These are phyloP conservation scores for Astragalus membranaceus DNA, from an alignment of 306 rosid species.

Conservation along the genomic window DNA sequence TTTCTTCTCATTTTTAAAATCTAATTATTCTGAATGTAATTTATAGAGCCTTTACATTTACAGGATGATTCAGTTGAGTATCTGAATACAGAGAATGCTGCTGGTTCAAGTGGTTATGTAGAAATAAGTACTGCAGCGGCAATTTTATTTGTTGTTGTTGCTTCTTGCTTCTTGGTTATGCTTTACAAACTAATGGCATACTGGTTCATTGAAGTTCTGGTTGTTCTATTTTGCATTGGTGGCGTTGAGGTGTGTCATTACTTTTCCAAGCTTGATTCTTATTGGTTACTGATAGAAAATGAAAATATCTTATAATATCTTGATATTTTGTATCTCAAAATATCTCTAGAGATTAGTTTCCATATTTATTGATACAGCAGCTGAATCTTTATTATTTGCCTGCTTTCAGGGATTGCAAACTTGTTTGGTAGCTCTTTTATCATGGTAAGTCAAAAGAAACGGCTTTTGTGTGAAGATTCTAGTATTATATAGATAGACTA, in stretches of 20 bases:
- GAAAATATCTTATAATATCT: not conserved
- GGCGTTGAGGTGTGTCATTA: slow-evolving; percentile 73
- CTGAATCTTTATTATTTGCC: slow-evolving; percentile 24
- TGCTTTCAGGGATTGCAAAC: slow-evolving; percentile 93
- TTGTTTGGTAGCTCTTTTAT: slow-evolving; percentile 86
- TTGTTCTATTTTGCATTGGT: slow-evolving; percentile 85
- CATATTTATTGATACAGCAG: not conserved
- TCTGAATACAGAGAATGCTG: slow-evolving; percentile 37
- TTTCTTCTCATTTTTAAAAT: slow-evolving; percentile 7
- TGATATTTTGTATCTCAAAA: not conserved
- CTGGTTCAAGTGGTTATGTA: slow-evolving; percentile 61
- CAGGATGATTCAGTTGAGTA: slow-evolving; percentile 80
- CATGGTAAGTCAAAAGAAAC: slow-evolving; percentile 47
- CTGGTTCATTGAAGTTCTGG: slow-evolving; percentile 82
- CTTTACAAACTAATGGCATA: slow-evolving; percentile 83
- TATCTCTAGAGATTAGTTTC: not conserved
- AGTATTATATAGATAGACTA: too few species aligned
- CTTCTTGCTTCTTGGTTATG: slow-evolving; percentile 86
- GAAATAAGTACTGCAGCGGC: slow-evolving; percentile 78
- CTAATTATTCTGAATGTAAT: slow-evolving; percentile 1
- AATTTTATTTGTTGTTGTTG: slow-evolving; percentile 70
- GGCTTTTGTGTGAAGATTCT: not conserved
- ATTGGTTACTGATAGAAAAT: not conserved
- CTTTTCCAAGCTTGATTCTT: slow-evolving; percentile 11
- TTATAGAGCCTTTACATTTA: slow-evolving; percentile 4